Base-by-base conservation (phyloP, 768 basidiomycete genomes). In the Steccherinum ochraceum region DNA sequence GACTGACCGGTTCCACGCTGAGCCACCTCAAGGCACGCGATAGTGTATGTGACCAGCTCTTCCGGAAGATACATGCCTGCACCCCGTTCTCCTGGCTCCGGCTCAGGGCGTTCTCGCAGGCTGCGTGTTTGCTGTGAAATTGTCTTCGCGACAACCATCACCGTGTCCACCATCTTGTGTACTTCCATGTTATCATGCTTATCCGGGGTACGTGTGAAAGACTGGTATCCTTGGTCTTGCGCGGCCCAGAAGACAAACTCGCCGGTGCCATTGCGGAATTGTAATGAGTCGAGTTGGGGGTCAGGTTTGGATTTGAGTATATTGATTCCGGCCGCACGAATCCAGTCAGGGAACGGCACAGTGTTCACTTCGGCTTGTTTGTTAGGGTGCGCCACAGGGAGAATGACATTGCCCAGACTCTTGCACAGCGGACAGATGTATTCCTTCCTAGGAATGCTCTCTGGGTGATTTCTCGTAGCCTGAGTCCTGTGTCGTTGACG, bases 361-460 rank as follows among this genome's bases (percentile, higher is more conserved):
- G 67, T 69, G 52, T 79, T 87, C 48, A 82, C 74, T 2, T 64
- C 64, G 20, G 74, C 64, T 27, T 71, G 75, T n/a, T 57, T 57
- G 11, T 74, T 64, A 0, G 83, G 72, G 12, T 72, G 72, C 3
- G 78, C 73, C 16, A 94, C 84, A 0, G 96, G 96, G 0, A 99
- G 75, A 40, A 99, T 85, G 24, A 93, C 82, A 65, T 99, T 99
- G 2, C 95, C 93, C 4, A 97, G 73, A 58, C 90, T 93, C 69
- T 98, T 98, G 74, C 96, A 99, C 3, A 99, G 71, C 1, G 96
- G 96, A 59, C 96, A 99, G 44, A 97, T 89, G 69, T 86, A 98
- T 61, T 99, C 96, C 58, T 88, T 87, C 39, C 96, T 79, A 13
- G 87, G 82, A n/a, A 93, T 91, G 59, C 83, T 88, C 64, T 98